These are phyloP conservation scores for Carex scoparia DNA, from an alignment of 176 grass and related monocot genomes.

Conservation along the genomic window DNA sequence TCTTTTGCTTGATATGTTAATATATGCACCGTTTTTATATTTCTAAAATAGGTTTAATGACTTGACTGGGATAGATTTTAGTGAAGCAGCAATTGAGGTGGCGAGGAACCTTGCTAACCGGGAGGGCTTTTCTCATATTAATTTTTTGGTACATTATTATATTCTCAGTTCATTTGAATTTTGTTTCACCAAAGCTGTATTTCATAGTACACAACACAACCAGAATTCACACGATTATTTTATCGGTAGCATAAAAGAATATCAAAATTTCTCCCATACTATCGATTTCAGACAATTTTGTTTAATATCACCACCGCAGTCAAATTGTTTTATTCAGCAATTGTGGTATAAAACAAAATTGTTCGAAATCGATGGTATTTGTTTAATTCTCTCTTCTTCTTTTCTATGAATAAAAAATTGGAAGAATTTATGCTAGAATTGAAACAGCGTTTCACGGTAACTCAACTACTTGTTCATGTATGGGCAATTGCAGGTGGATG, in stretches of 20 bases:
- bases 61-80: conserved; percentile 89
- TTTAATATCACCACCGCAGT: no score
- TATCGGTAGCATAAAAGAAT: no score
- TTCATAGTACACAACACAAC: neutral
- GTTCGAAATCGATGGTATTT: no score
- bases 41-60: conserved; percentile 58
- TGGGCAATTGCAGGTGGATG: conserved; percentile 64
- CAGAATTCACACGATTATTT: neutral
- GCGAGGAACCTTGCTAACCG: conserved; percentile 61
- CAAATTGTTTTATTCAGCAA: no score
- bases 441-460: conserved; percentile 2
- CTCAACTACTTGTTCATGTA: neutral
- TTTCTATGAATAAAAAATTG: no score
- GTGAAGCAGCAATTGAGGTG: conserved; percentile 71
- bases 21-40: neutral
- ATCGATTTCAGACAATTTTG: no score
- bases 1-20: neutral
- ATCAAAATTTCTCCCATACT: no score
- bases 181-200: neutral
- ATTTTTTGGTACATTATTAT: conserved; percentile 60
- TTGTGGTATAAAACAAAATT: no score
- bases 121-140: conserved; percentile 69
- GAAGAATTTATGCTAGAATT: neutral
- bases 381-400: no score
- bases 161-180: neutral